Percentiles rank a stretch among this genome's conserved stretches.
These are phyloP conservation scores for Hypocrella siamensis DNA, from an alignment of 2,329 filamentous ascomycete genomes.

Conservation along the genomic window DNA sequence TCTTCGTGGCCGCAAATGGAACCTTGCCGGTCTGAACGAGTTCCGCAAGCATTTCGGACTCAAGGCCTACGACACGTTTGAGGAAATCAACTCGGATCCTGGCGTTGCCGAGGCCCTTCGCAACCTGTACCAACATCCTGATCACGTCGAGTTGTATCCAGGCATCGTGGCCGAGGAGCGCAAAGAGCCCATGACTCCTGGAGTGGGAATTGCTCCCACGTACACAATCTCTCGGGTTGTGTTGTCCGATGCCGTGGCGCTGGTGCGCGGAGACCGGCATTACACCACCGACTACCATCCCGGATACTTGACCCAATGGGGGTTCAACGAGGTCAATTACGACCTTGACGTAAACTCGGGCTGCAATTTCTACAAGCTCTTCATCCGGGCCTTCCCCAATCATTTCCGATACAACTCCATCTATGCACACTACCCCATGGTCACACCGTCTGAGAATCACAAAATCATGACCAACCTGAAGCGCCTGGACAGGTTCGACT, in stretches of 20 bases:
- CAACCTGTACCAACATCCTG: constrained; percentile 60
- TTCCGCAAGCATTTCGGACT: constrained; percentile 72
- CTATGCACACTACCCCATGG: constrained; percentile 67
- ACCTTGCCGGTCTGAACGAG: constrained; percentile 65
- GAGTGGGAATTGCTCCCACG: constrained; percentile 58
- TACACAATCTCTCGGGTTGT: constrained; percentile 67
- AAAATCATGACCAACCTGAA: constrained; percentile 54
- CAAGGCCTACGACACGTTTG: constrained; percentile 60
- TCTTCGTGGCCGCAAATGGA: constrained; percentile 61
- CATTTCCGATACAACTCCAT: constrained; percentile 66
- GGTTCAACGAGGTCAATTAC: constrained; percentile 58
- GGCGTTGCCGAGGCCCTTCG: constrained; percentile 49
- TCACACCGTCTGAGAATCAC: constrained; percentile 54
- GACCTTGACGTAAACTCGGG: constrained; percentile 65
- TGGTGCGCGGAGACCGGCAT: constrained; percentile 64
- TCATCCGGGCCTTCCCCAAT: constrained; percentile 63
- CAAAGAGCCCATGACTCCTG: constrained; percentile 58
- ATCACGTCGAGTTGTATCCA: constrained; percentile 68
- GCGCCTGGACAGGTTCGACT: constrained; percentile 55
- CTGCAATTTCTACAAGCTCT: constrained; percentile 73
- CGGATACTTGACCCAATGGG: constrained; percentile 68
- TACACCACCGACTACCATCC: constrained; percentile 68
- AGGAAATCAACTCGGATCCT: constrained; percentile 70
- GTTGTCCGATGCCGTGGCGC: constrained; percentile 61
- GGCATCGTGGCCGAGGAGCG: constrained; percentile 62